Evolutionary conservation across 1,284 basidiomycete genomes (phyloP).

Genomic region (Leccinum huronense): DNA sequence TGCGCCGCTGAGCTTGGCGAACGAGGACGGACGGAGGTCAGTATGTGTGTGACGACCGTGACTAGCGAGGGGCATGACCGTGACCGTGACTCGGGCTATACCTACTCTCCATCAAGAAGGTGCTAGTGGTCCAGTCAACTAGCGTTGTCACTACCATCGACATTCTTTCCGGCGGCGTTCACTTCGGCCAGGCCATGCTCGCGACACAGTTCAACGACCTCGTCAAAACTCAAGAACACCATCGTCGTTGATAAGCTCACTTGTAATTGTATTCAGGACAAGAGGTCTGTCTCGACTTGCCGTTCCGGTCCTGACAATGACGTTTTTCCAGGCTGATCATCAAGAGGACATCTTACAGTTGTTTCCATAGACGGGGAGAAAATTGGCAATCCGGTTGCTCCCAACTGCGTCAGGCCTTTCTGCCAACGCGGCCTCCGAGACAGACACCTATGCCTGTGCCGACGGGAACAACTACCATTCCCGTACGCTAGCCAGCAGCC

Average conservation of each 20-base stretch:
- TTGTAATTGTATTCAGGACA: constrained; percentile 82
- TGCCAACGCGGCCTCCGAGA: not conserved
- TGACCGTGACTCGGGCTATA: constrained; percentile 45
- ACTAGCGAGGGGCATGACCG: too few relatives aligned
- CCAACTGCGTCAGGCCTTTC: constrained; percentile 16
- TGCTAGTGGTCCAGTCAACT: constrained; percentile 46
- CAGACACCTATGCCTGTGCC: constrained; percentile 9
- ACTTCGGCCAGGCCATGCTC: constrained; percentile 92
- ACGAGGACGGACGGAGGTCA: constrained; percentile 45
- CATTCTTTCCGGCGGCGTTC: constrained; percentile 75
- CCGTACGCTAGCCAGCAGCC: constrained; percentile 17
- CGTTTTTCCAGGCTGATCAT: constrained; percentile 70
- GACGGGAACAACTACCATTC: constrained; percentile 13
- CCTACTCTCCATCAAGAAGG: constrained; percentile 77
- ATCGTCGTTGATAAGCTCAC: constrained; percentile 80
- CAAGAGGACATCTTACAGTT: constrained; percentile 52
- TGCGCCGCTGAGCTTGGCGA: constrained; percentile 51
- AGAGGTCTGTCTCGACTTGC: constrained; percentile 54
- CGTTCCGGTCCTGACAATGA: constrained; percentile 5
- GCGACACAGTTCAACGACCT: constrained; percentile 87
- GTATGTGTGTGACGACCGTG: too few relatives aligned
- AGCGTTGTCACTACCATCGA: constrained; percentile 44
- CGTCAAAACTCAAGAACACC: constrained; percentile 69
- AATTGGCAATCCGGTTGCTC: constrained; percentile 68
- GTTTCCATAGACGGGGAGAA: constrained; percentile 57